These are phyloP conservation scores for Boletellus deceptivus DNA, from an alignment of 1,284 basidiomycete genomes.

Conservation along the genomic window DNA sequence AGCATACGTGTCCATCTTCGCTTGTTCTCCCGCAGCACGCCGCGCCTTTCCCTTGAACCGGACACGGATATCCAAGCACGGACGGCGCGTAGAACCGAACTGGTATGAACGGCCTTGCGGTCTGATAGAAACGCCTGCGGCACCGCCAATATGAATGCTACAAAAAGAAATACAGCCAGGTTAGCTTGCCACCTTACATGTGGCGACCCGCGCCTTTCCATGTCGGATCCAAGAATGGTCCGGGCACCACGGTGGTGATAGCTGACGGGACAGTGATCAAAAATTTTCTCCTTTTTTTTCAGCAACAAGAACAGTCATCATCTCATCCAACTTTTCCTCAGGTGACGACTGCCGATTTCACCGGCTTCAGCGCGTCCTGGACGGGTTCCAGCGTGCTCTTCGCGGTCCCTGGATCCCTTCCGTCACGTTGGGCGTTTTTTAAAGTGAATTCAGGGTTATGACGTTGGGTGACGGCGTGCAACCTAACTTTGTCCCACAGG, in stretches of 20 bases:
- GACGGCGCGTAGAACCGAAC: slow-evolving; percentile 17
- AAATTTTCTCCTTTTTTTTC: no score
- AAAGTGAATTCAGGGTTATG: slow-evolving; percentile 30
- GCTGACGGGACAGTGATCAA: no score
- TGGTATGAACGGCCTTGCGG: slow-evolving; percentile 7
- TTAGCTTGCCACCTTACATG: slow-evolving; percentile 9
- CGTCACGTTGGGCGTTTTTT: slow-evolving; percentile 9
- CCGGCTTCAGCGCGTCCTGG: slow-evolving; percentile 7
- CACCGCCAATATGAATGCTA: slow-evolving; percentile 10
- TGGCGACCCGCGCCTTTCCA: slow-evolving; percentile 8
- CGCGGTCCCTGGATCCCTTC: slow-evolving; percentile 11
- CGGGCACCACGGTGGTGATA: slow-evolving; percentile 13
- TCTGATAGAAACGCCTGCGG: slow-evolving; percentile 8
- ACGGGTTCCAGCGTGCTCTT: slow-evolving; percentile 1
- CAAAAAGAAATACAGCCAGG: slow-evolving; percentile 4
- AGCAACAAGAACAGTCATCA: background rate
- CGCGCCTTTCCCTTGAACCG: slow-evolving; percentile 12
- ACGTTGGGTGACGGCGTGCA: slow-evolving; percentile 21
- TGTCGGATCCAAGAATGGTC: slow-evolving; percentile 6
- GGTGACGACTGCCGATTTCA: slow-evolving; percentile 13
- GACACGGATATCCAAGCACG: background rate
- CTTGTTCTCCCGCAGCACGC: slow-evolving; percentile 18
- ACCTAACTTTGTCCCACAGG: slow-evolving; percentile 28
- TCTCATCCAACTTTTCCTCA: slow-evolving; percentile 5
- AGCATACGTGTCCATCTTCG: slow-evolving; percentile 14